Evolutionary conservation across 257 asterid species (phyloP), one percentile per base, ranked within the genome.

Genomic region (Haberlea rhodopensis): DNA sequence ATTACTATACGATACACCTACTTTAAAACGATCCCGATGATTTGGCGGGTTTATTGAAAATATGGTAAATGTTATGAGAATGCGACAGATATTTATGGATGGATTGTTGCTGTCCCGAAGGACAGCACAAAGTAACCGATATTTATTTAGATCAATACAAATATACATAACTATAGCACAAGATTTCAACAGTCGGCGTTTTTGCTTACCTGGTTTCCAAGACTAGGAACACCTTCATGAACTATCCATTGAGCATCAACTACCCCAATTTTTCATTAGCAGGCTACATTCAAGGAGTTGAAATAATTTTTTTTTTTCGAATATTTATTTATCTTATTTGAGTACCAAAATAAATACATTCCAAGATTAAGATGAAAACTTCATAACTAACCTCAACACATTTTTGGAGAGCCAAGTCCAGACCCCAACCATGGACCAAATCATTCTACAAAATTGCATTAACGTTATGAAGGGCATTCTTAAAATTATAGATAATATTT

Each of bases 401-500:
- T 60, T 69, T 80, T 73, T 76, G 95, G 68, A 91, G 88, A 26
- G 94, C 96, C 6, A 88, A 76, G 79, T 91, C 98, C 11, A 91
- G 90, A 40, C 98, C 98, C 98, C 96, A 91, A 62, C 98, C 98
- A 26, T 91, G 98, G 45, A 91, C 88, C 73, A 91, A 76, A 78
- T 91, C 98, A 59, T 91, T 91, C 98, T 91, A 65, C 78, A 79
- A 63, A 15, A 40, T 13, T 37, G 48, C 19, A 40, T 13, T 0
- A 2, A 40, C 18, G 1, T 40, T 13, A 40, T 40, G 48, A 40
- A 11, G 6, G 5, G 48, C 48, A 15, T 40, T 21, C 53, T 6
- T 24, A 49, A 5, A 25, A 7, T 7, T 16, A 62, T n/a, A n/a
- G n/a, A n/a, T n/a, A n/a, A n/a, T n/a, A n/a, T n/a, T n/a, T n/a